These are phyloP conservation scores for Xerocomellus amylosporus DNA, from an alignment of 768 basidiomycete genomes.

Conservation along the genomic window DNA sequence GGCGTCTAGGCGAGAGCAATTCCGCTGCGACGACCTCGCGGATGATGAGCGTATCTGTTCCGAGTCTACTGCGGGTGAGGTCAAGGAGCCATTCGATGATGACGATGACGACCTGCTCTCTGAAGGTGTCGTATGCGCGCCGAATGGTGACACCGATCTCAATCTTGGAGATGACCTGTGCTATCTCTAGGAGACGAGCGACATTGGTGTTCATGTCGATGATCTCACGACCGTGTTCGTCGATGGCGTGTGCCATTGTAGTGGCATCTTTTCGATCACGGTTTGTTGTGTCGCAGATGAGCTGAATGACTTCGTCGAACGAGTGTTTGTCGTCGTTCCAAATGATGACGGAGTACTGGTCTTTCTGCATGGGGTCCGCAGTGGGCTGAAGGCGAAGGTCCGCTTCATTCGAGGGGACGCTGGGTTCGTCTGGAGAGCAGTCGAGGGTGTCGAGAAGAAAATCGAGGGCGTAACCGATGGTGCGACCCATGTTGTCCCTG, in stretches of 20 bases:
- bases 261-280: conserved; percentile 57
- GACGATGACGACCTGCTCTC: conserved; percentile 79
- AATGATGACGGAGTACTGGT: conserved; percentile 76
- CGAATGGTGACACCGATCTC: conserved; percentile 91
- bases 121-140: conserved; percentile 81
- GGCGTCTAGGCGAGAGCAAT: conserved; percentile 58
- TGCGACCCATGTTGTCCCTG: conserved; percentile 68
- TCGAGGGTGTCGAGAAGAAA: conserved; percentile 82
- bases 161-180: conserved; percentile 77
- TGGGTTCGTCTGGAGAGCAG: conserved; percentile 75
- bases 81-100: conserved; percentile 87
- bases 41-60: conserved; percentile 62
- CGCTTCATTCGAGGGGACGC: conserved; percentile 61
- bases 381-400: conserved; percentile 73
- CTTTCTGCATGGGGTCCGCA: conserved; percentile 74
- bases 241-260: conserved; percentile 57
- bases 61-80: conserved; percentile 68
- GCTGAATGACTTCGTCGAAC: conserved; percentile 78
- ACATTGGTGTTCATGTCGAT: conserved; percentile 66
- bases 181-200: conserved; percentile 66
- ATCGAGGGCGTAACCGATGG: conserved; percentile 75
- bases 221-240: conserved; percentile 78
- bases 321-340: conserved; percentile 99
- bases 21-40: conserved; percentile 73
- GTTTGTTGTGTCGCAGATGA: conserved; percentile 55